Base-by-base conservation (phyloP, 2,329 filamentous ascomycete species). In the Dothidotthia symphoricarpi region DNA sequence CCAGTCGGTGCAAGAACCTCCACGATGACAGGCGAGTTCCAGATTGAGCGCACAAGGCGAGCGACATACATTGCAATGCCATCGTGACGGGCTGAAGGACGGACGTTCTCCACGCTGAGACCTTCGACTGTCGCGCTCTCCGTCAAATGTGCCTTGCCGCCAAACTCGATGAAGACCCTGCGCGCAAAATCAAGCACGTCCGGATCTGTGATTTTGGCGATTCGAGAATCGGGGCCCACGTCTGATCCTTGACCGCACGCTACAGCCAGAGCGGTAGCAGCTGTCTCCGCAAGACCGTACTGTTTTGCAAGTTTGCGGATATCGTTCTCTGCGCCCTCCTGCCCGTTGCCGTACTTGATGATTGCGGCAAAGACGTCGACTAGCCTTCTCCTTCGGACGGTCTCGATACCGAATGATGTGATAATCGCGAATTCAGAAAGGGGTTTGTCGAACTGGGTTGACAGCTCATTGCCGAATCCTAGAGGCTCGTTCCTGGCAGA, bases 211-310 rank as follows among this genome's bases (percentile, higher is more conserved):
- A 86, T 75, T 47, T 75, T 77, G 0, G 86, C 83, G 8, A 84
- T 69, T 28, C 89, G 81, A 28, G 82, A 79, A 40, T 88, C 86
- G 1, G 74, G 64, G 0, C 85, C 85, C 14, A 87, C 79, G 57
- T 95, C 91, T 16, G 85, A 83, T 8, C 89, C 91, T 63, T 97
- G 90, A 3, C 91, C 90, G 64, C 93, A 98, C 25, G 93, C 90
- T 19, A 98, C 93, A 9, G 93, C 93, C 34, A 98, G 73, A 16
- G 93, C 90, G 27, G 91, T 89, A 0, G 93, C 88, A 36, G 94
- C 83, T 0, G 87, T 93, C 65, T 98, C 93, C 3, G 85, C 83
- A 9, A 90, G 81, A 10, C 93, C 93, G 62, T 97, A 98, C 8
- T 83, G 77, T 40, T 83, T 80, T 44, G 93, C 87, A 55, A 98